Percentiles rank a stretch among this genome's conserved stretches.
phyloP scores from a whole-genome alignment of 169 alveolate species.

The Cryptosporidium sp. region DNA sequence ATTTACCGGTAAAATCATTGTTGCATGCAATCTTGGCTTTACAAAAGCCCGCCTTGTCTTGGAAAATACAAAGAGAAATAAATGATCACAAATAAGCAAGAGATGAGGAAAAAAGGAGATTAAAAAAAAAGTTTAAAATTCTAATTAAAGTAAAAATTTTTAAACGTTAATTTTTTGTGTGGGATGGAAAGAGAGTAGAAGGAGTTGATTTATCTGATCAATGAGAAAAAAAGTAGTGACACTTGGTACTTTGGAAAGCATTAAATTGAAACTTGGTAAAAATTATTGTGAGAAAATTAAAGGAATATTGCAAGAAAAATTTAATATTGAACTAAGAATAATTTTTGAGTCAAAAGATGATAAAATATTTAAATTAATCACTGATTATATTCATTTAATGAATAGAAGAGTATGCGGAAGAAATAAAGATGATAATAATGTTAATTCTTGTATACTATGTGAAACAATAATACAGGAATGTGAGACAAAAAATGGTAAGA shows the following conservation, averaged over 20 bases:
- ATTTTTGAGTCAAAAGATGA: constrained; percentile 14
- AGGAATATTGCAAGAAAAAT: neutral
- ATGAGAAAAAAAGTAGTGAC: constrained; percentile 2
- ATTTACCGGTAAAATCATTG: neutral
- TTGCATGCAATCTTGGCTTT: neutral
- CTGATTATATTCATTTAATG: constrained; percentile 23
- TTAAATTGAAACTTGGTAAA: neutral
- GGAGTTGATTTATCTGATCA: neutral
- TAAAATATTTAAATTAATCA: neutral
- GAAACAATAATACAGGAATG: constrained; percentile 6
- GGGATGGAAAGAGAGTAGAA: neutral
- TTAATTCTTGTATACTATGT: constrained; percentile 13
- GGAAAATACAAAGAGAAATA: neutral
- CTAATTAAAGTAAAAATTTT: neutral
- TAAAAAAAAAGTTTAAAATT: neutral
- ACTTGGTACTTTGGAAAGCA: constrained; percentile 11
- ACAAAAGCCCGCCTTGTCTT: constrained; percentile 21
- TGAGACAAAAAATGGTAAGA: constrained; percentile 4
- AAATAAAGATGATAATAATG: neutral
- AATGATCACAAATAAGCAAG: neutral
- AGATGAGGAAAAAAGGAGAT: neutral
- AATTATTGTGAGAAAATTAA: neutral
- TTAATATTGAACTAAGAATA: neutral
- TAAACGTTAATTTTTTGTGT: neutral
- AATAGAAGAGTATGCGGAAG: constrained; percentile 14